These are phyloP conservation scores for Clarireedia paspali DNA, from an alignment of 2,329 filamentous ascomycete genomes.

Conservation along the genomic window DNA sequence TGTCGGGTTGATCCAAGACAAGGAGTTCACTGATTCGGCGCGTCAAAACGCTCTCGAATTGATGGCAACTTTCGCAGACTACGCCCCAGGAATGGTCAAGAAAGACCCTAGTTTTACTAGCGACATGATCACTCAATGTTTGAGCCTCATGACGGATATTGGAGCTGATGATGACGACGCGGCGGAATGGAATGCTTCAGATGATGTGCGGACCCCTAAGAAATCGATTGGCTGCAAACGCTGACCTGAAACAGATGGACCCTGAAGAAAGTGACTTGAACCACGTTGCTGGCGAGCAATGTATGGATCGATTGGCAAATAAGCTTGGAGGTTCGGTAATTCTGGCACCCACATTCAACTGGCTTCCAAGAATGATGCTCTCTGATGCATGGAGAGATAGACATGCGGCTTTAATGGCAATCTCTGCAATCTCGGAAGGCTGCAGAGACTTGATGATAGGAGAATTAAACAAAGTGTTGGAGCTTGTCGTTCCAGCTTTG, in stretches of 20 bases:
- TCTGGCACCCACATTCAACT: constrained; percentile 86
- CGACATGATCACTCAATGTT: constrained; percentile 97
- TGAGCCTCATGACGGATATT: constrained; percentile 97
- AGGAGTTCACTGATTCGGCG: constrained; percentile 82
- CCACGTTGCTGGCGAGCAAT: constrained; percentile 95
- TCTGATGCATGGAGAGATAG: constrained; percentile 91
- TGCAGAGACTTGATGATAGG: constrained; percentile 93
- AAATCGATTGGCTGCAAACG: background rate
- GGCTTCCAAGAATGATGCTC: constrained; percentile 96
- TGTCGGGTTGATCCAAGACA: constrained; percentile 89
- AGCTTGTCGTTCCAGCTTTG: constrained; percentile 87
- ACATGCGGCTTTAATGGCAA: constrained; percentile 96
- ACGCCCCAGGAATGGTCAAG: constrained; percentile 86
- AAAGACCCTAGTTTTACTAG: constrained; percentile 87
- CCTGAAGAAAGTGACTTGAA: constrained; percentile 95
- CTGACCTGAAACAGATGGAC: constrained; percentile 57
- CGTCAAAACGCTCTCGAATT: constrained; percentile 93
- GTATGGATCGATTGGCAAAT: constrained; percentile 95
- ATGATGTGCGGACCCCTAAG: constrained; percentile 55
- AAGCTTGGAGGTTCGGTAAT: constrained; percentile 94
- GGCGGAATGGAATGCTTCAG: constrained; percentile 82
- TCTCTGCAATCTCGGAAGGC: constrained; percentile 95
- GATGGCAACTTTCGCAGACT: constrained; percentile 97
- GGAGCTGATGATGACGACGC: constrained; percentile 93
- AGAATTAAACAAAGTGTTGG: constrained; percentile 87